Base-by-base conservation (phyloP, 257 asterid species). In the Solanum medicagineum region DNA sequence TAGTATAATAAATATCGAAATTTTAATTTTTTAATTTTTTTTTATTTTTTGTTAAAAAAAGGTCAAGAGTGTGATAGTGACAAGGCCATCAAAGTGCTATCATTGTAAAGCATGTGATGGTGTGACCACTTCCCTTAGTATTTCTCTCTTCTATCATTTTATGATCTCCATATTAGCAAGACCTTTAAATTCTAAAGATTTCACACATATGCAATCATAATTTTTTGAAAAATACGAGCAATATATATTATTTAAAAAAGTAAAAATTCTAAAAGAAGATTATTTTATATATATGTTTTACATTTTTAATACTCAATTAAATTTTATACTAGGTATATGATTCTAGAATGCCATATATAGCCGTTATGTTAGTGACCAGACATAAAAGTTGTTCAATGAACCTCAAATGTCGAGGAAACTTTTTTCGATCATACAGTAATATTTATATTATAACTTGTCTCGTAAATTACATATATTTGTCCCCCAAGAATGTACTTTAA, bases 41-140 rank as follows among this genome's bases (percentile, higher is more conserved):
- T 36, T 36, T 36, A 2, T 2, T 36, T 36, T 4, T 36, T 36
- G 42, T 36, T 36, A 36, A 3, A 36, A 36, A 36, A 36, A 4
- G 42, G 42, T 36, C 42, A 36, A 36, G 42, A 36, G 42, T 36
- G 42, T 36, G 6, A 36, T 36, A 36, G 6, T 36, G 42, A 4
- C 6, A 3, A 2, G 36, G 36, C 36, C 36, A 32, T 32, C 91
- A 36, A 62, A 57, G 24, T 66, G 15, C 55, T 85, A 89, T 89
- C 80, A 88, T 91, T 84, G 32, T 80, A 79, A 80, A 82, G 84
- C 92, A 87, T 86, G 90, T 85, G 89, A 53, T 20, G 83, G 83
- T 56, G 86, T 82, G 77, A 62, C 86, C 81, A 40, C 14, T 8
- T 15, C 68, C 84, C 49, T 36, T 17, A 32, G 36, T 32, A 32